Percentiles rank a stretch among this genome's conserved stretches.
Conservation (phyloP, 2,329 filamentous ascomycete genomes). For the Blumeriella jaapii region DNA sequence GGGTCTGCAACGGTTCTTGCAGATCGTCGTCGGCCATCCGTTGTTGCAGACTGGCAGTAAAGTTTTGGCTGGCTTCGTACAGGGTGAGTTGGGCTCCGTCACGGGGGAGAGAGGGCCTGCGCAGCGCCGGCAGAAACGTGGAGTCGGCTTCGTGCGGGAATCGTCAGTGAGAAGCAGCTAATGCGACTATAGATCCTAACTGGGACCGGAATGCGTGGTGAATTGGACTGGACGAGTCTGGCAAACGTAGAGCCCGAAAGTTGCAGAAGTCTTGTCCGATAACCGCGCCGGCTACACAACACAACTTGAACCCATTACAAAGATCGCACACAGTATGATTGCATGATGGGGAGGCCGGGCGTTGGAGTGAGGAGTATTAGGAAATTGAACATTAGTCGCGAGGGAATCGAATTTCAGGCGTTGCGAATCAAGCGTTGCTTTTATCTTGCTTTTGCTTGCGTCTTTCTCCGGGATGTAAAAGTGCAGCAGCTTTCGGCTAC, state of each 20-base stretch:
- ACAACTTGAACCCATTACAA: constrained; percentile 17
- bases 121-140: background rate
- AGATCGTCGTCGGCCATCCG: constrained; percentile 95
- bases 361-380: constrained; percentile 2
- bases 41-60: constrained; percentile 95
- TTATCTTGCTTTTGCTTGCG: constrained; percentile 5
- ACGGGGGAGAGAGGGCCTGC: background rate
- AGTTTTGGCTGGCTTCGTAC: constrained; percentile 90
- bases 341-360: constrained; percentile 6
- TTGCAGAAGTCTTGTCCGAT: constrained; percentile 32
- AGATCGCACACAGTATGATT: constrained; percentile 20
- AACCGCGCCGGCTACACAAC: constrained; percentile 17
- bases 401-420: constrained; percentile 8
- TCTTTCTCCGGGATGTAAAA: constrained; percentile 8
- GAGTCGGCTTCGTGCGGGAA: background rate
- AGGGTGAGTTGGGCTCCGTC: constrained; percentile 50
- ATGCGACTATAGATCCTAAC: constrained; percentile 61
- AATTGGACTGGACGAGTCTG: constrained; percentile 25
- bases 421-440: constrained; percentile 13
- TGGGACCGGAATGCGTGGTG: constrained; percentile 90
- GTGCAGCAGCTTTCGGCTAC: constrained; percentile 5
- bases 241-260: constrained; percentile 30
- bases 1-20: constrained; percentile 87
- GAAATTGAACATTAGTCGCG: constrained; percentile 9
- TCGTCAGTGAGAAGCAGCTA: background rate